These are phyloP conservation scores for Dryadomyces quercus-mongolicae DNA, from an alignment of 2,329 filamentous ascomycete species.

Conservation along the genomic window DNA sequence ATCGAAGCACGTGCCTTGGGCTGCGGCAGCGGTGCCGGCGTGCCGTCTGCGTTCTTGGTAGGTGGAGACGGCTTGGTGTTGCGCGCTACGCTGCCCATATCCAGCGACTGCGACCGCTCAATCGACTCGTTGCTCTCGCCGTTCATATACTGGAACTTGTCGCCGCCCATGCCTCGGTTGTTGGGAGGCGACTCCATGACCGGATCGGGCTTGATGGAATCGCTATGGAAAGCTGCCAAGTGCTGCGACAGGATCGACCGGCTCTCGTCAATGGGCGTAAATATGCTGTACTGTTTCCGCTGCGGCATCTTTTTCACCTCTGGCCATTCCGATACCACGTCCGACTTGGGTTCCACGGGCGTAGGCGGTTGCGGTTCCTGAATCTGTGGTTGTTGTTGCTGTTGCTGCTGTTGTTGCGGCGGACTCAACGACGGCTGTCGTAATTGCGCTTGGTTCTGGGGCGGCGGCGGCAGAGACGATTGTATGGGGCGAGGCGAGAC, in stretches of 20 bases:
- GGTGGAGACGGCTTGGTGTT: slow-evolving; percentile 39
- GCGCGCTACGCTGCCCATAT: slow-evolving; percentile 8
- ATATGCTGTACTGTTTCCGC: slow-evolving; percentile 82
- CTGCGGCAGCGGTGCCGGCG: slow-evolving; percentile 24
- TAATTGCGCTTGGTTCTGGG: slow-evolving; percentile 16
- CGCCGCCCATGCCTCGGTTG: not conserved
- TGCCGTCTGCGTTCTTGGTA: slow-evolving; percentile 36
- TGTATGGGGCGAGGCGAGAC: slow-evolving; percentile 33
- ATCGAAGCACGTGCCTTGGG: slow-evolving; percentile 37
- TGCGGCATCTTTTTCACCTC: slow-evolving; percentile 54
- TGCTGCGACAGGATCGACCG: slow-evolving; percentile 81
- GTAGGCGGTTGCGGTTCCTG: slow-evolving; percentile 40
- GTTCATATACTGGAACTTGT: not conserved
- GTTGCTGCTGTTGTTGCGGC: slow-evolving; percentile 20
- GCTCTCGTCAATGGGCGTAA: slow-evolving; percentile 92
- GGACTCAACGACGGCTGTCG: not conserved
- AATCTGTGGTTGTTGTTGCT: slow-evolving; percentile 16
- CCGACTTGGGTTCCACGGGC: slow-evolving; percentile 22
- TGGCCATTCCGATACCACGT: slow-evolving; percentile 18
- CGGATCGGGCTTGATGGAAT: slow-evolving; percentile 29
- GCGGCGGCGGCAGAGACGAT: slow-evolving; percentile 24
- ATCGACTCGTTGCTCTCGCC: not conserved
- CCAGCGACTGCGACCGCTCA: not conserved
- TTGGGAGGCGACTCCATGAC: slow-evolving; percentile 3
- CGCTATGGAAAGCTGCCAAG: slow-evolving; percentile 53